Evolutionary conservation across 768 basidiomycete genomes (phyloP), one percentile per base, ranked within the genome.

Genomic region (Boletus tomentosulus): DNA sequence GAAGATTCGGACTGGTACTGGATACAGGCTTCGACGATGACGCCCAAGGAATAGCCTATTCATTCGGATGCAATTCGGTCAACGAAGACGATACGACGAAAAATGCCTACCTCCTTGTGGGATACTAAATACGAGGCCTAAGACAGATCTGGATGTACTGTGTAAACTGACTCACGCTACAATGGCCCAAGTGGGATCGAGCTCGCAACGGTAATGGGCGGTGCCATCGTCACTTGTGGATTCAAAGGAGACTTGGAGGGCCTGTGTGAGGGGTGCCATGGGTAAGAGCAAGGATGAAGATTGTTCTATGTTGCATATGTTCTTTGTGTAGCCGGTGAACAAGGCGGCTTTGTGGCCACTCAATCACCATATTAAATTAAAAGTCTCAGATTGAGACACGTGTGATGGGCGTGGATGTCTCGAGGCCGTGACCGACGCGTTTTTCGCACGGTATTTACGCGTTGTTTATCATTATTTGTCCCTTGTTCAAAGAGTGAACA

Each of bases 31-130:
- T 85, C 74, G 0, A 87, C 54, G 19, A 82, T 66, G 41, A 81
- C 66, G 1, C 78, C 81, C 15, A 87, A 71, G 16, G 81, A 68
- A 61, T 85, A 86, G 24, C 86, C 85, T 87, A 51, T 9, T 19
- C 2, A 11, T 41, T 49, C 13, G 37, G 15, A 44, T 11, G 33
- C 24, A 15, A 3, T 1, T 60, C 16, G 38, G 11, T 45, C 39
- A 53, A 44, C 10, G 47, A 9, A 16, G 11, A 8, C 19, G 22
- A 27, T 22, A 25, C 31, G 19, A 46, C 27, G 25, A 7, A 41
- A 45, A 16, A 27, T 33, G 6, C 60, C 54, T 47, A 79, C 82
- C 81, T 69, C 83, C 81, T 62, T 83, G 79, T 4, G 81, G 74
- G 47, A 82, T 65, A 37, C 82, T 83, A 57, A 15, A 42, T 28